Evolutionary conservation across 2,329 filamentous ascomycete genomes (phyloP).

Genomic region (Epicoccum sorghinum): DNA sequence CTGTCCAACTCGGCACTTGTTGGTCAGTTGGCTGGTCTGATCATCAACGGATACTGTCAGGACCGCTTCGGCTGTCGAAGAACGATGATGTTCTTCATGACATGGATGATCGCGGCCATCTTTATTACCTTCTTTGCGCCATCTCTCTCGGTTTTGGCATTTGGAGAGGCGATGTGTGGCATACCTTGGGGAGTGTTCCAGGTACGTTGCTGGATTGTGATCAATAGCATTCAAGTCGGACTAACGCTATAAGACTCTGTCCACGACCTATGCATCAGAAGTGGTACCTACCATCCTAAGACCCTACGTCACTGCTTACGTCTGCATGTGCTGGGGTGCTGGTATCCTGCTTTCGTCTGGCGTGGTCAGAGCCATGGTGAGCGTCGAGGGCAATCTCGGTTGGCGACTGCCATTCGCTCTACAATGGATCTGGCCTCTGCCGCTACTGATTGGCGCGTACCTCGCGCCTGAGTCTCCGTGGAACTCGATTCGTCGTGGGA

Average conservation of each 20-base stretch:
- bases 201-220: no score
- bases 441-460: slow-evolving; percentile 65
- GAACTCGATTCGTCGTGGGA: slow-evolving; percentile 71
- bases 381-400: slow-evolving; percentile 61
- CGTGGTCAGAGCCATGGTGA: slow-evolving; percentile 60
- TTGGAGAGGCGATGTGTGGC: slow-evolving; percentile 64
- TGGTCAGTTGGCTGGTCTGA: not conserved
- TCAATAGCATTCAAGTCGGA: no score
- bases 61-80: slow-evolving; percentile 1
- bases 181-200: slow-evolving; percentile 44
- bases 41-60: not conserved
- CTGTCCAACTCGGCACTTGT: not conserved
- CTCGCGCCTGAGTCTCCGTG: slow-evolving; percentile 73
- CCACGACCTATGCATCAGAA: slow-evolving; percentile 70
- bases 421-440: slow-evolving; percentile 75
- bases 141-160: slow-evolving; percentile 46
- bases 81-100: slow-evolving; percentile 1
- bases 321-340: slow-evolving; percentile 75
- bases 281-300: slow-evolving; percentile 57
- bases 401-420: slow-evolving; percentile 69
- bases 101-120: slow-evolving; percentile 22
- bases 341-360: slow-evolving; percentile 72
- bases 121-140: slow-evolving; percentile 53
- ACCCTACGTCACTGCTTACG: slow-evolving; percentile 61
- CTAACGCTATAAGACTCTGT: slow-evolving; percentile 41